Base-by-base conservation (phyloP, 1,284 basidiomycete species). In the Blastosporella zonata region DNA sequence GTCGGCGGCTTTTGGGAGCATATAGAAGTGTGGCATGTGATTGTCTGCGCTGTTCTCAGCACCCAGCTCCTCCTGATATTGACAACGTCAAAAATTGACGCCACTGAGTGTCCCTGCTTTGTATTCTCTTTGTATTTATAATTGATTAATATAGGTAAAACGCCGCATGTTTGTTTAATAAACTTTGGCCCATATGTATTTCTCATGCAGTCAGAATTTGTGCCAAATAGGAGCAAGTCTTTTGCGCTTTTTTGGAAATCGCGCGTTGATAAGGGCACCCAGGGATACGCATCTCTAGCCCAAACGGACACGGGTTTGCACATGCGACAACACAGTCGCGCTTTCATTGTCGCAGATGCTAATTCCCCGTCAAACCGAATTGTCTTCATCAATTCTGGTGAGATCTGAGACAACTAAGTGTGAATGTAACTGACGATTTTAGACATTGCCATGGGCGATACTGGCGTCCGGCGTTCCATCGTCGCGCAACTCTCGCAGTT, bases 361-460 rank as follows among this genome's bases (percentile, higher is more conserved):
- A 58, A 74, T 22, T 66, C 75, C 37, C 67, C 83, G 2, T 66
- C 73, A 29, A 77, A 84, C 47, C 75, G 87, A 18, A 66, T 91
- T 53, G 77, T 91, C 2, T 85, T 90, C 62, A 81, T 92, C 65
- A 91, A 90, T 58, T 75, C 87, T 18, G 84, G 84, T 79, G 64
- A 59, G 8, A 31, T 13, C 12, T 33, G 37, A 28, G 22, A 20
- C 15, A 34, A 12, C n/a, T 4, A 17, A 34, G 25, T 27, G 25
- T 27, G n/a, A n/a, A n/a, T n/a, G n/a, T n/a, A n/a, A n/a, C n/a
- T n/a, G n/a, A n/a, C n/a, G n/a, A n/a, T n/a, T n/a, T n/a, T 22
- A 80, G 86, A 90, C 63, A 87, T 88, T 40, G 82, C 78, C 29
- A 87, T 89, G 83, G 90, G 90, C 15, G 90, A 92, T 62, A 82